phyloP scores from a whole-genome alignment of 2,329 filamentous ascomycete genomes.

The Sordariomycetes sp. region DNA sequence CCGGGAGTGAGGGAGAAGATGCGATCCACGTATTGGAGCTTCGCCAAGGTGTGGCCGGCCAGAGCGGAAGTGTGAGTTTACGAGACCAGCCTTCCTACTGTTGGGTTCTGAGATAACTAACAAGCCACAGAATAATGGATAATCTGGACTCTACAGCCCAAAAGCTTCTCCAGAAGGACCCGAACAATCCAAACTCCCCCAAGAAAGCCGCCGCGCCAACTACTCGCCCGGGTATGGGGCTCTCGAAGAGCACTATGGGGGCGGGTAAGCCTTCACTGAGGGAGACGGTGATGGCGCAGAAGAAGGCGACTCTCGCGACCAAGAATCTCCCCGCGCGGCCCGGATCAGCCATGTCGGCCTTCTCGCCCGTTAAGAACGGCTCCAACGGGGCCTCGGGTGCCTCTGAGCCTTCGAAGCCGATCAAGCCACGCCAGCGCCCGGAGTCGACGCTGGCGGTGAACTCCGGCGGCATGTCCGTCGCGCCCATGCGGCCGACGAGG shows the following conservation, averaged over 20 bases:
- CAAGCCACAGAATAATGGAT: constrained; percentile 56
- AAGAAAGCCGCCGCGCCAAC: constrained; percentile 36
- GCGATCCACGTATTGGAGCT: constrained; percentile 79
- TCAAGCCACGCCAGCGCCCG: constrained; percentile 22
- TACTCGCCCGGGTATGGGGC: constrained; percentile 44
- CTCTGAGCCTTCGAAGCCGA: constrained; percentile 17
- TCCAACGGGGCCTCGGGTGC: constrained; percentile 23
- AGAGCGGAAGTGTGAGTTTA: constrained; percentile 59
- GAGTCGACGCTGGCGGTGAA: constrained; percentile 33
- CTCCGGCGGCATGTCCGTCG: constrained; percentile 50
- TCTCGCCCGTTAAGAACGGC: constrained; percentile 37
- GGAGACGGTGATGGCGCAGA: constrained; percentile 77
- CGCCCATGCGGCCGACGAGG: constrained; percentile 50
- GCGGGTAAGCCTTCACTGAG: constrained; percentile 57
- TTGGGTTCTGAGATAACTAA: background rate
- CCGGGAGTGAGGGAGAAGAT: constrained; percentile 81
- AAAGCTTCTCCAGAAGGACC: constrained; percentile 70
- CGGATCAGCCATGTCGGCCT: constrained; percentile 53
- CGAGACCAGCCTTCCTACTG: background rate
- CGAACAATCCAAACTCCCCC: constrained; percentile 66
- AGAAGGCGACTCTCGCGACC: constrained; percentile 45
- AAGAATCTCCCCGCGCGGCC: constrained; percentile 43
- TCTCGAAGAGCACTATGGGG: constrained; percentile 53
- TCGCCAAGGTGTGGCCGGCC: constrained; percentile 65
- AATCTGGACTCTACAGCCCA: constrained; percentile 69